Evolutionary conservation across 306 rosid species (phyloP).

Genomic region (Inga leiocalycina): DNA sequence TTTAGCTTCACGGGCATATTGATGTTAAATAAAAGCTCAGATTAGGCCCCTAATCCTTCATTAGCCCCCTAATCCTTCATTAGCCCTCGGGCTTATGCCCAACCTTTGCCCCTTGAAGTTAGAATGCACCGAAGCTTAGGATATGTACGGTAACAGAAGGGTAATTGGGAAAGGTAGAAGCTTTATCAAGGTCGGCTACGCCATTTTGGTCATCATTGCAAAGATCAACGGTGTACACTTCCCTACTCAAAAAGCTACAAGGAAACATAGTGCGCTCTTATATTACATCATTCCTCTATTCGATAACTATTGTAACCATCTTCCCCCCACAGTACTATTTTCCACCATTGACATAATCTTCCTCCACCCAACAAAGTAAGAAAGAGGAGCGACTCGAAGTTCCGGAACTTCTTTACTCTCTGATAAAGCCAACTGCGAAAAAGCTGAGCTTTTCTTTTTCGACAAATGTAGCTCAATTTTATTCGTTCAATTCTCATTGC

Average conservation of each 20-base stretch:
- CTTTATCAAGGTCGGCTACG: slow-evolving; percentile 26
- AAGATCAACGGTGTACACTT: slow-evolving; percentile 32
- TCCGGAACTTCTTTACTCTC: slow-evolving; percentile 26
- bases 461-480: slow-evolving; percentile 34
- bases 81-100: slow-evolving; percentile 15
- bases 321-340: background rate
- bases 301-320: background rate
- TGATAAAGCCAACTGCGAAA: slow-evolving; percentile 30
- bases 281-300: slow-evolving; percentile 1
- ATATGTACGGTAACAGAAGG: background rate
- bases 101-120: background rate
- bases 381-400: slow-evolving; percentile 23
- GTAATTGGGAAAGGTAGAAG: background rate
- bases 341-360: slow-evolving; percentile 37
- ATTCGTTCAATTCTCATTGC: slow-evolving; percentile 22
- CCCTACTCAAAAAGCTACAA: slow-evolving; percentile 28
- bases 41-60: slow-evolving; percentile 25
- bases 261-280: slow-evolving; percentile 36
- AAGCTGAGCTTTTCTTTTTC: slow-evolving; percentile 30
- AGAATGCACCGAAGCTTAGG: background rate
- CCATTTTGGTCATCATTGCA: slow-evolving; percentile 35
- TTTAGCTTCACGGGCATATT: background rate
- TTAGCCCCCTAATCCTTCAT: slow-evolving; percentile 19
- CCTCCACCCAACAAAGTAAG: slow-evolving; percentile 11
- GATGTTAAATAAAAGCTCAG: slow-evolving; percentile 40